Percentiles rank a stretch among this genome's conserved stretches.
phyloP scores from a whole-genome alignment of 2,329 filamentous ascomycete species.

The Neurospora sp. region DNA sequence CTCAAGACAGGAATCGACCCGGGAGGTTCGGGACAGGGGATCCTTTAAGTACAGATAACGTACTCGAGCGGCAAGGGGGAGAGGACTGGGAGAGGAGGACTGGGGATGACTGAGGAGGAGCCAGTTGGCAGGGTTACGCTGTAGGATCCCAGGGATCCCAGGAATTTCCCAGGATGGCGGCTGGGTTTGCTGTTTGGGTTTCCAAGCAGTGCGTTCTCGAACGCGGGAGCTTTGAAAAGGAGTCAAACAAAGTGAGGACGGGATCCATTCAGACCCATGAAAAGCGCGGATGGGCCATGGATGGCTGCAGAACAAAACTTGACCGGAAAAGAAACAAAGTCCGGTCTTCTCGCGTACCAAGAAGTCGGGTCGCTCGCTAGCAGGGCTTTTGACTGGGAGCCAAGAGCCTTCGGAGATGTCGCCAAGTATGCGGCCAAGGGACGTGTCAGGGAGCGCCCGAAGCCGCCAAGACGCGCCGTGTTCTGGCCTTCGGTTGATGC shows the following conservation, averaged over 20 bases:
- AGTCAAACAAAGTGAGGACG: background rate
- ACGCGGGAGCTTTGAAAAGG: background rate
- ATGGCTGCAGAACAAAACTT: background rate
- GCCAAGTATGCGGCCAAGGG: background rate
- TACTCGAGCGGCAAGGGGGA: background rate
- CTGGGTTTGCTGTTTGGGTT: background rate
- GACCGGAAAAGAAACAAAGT: background rate
- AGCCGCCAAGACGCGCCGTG: background rate
- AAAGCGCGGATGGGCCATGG: background rate
- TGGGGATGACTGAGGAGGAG: background rate
- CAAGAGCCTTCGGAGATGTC: background rate
- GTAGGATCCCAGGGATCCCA: background rate
- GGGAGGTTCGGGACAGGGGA: background rate
- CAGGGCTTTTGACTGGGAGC: background rate
- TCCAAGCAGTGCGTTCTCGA: background rate
- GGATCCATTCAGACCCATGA: background rate
- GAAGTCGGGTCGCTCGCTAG: background rate
- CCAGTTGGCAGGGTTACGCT: background rate
- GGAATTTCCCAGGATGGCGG: background rate
- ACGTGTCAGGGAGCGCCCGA: background rate
- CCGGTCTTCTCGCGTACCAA: background rate
- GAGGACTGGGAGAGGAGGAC: background rate
- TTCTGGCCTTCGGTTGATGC: background rate
- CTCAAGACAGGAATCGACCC: background rate
- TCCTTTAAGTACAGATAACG: background rate